phyloP scores from a whole-genome alignment of 2,329 filamentous ascomycete genomes.

The Claviceps humidiphila region DNA sequence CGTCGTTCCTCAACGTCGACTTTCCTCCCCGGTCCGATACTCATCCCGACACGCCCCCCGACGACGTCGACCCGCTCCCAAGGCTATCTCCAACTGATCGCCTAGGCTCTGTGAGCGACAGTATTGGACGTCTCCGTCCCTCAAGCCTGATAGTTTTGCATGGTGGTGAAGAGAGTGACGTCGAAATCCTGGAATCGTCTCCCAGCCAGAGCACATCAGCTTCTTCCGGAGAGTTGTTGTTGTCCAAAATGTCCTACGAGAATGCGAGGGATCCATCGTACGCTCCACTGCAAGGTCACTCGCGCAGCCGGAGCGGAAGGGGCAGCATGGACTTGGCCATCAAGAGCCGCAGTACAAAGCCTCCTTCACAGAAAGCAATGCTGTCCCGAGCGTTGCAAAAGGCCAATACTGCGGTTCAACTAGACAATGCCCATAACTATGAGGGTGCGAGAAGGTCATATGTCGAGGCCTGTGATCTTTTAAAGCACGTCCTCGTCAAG shows the following conservation, averaged over 20 bases:
- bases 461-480: constrained; percentile 72
- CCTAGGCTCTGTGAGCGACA: constrained; percentile 12
- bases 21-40: not conserved
- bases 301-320: constrained; percentile 19
- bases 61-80: constrained; percentile 4
- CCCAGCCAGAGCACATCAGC: constrained; percentile 2
- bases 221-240: constrained; percentile 3
- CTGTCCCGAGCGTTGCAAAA: constrained; percentile 90
- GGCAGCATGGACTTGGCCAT: constrained; percentile 19
- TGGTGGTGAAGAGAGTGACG: constrained; percentile 6
- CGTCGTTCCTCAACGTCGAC: not conserved
- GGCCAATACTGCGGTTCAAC: constrained; percentile 85
- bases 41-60: constrained; percentile 4
- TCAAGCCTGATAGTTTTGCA: constrained; percentile 5
- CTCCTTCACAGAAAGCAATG: constrained; percentile 84
- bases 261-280: constrained; percentile 15
- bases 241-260: constrained; percentile 18
- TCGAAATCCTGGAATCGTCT: constrained; percentile 9
- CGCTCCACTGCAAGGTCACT: constrained; percentile 16
- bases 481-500: constrained; percentile 76
- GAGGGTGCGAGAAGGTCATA: constrained; percentile 86
- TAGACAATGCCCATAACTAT: constrained; percentile 93
- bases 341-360: constrained; percentile 21
- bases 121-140: not conserved
- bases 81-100: constrained; percentile 14